Evolutionary conservation across 768 basidiomycete species (phyloP).

Genomic region (Russula foetens): DNA sequence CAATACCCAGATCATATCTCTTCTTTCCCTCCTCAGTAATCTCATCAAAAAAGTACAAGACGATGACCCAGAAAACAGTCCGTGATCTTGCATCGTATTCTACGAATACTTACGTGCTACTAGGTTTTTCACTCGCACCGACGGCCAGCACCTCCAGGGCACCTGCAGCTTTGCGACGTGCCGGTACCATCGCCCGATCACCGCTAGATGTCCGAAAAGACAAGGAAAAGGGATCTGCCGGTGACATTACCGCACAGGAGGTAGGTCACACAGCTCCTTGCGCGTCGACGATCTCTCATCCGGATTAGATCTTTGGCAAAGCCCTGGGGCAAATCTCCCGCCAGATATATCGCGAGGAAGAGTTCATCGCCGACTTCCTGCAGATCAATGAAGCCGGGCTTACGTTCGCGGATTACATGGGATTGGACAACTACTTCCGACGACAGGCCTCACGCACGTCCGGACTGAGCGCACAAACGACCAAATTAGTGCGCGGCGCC

Average conservation of each 20-base stretch:
- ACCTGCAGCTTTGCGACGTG: slow-evolving; percentile 61
- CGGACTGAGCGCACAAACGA: slow-evolving; percentile 57
- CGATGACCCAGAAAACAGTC: slow-evolving; percentile 47
- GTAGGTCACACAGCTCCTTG: slow-evolving; percentile 30
- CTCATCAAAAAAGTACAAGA: slow-evolving; percentile 69
- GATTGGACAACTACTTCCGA: slow-evolving; percentile 88
- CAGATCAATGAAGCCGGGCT: slow-evolving; percentile 83
- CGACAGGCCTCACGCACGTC: slow-evolving; percentile 76
- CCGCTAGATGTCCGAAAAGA: slow-evolving; percentile 53
- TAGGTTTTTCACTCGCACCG: slow-evolving; percentile 26
- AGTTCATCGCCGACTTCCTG: slow-evolving; percentile 86
- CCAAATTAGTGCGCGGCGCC: slow-evolving; percentile 77
- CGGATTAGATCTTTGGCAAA: slow-evolving; percentile 57
- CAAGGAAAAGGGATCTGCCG: slow-evolving; percentile 47
- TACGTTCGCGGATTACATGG: slow-evolving; percentile 95
- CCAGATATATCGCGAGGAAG: slow-evolving; percentile 74
- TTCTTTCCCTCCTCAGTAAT: slow-evolving; percentile 51
- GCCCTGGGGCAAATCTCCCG: slow-evolving; percentile 70
- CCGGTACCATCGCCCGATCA: slow-evolving; percentile 77
- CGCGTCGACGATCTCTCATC: background rate
- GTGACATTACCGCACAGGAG: slow-evolving; percentile 63
- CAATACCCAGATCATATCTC: slow-evolving; percentile 65
- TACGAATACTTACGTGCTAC: background rate
- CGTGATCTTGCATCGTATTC: background rate
- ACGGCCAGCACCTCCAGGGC: slow-evolving; percentile 40